phyloP scores from a whole-genome alignment of 2,329 filamentous ascomycete species.

The Annulohypoxylon truncatum region DNA sequence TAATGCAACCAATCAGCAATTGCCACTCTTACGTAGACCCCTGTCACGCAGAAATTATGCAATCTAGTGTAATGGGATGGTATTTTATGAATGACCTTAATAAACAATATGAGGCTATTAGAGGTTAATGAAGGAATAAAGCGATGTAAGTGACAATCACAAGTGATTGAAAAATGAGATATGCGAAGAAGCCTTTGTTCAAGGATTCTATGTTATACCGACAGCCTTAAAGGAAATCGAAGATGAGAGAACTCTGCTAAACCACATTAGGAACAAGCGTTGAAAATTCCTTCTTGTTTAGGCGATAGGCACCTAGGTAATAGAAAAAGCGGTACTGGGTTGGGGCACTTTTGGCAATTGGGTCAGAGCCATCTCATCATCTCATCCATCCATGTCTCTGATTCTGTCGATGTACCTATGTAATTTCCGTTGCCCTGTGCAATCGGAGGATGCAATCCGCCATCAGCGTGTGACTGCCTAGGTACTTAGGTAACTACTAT shows the following conservation, averaged over 20 bases:
- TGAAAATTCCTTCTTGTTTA: conserved; percentile 28
- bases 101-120: not conserved
- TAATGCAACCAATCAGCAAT: conserved; percentile 28
- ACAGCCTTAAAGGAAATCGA: conserved; percentile 6
- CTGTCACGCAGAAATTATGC: conserved; percentile 38
- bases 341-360: conserved; percentile 23
- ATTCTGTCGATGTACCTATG: conserved; percentile 27
- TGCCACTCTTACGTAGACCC: conserved; percentile 14
- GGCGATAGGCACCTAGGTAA: conserved; percentile 2
- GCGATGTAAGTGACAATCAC: not conserved
- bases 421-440: conserved; percentile 43
- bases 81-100: conserved; percentile 28
- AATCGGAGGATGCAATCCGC: conserved; percentile 39
- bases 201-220: conserved; percentile 11
- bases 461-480: conserved; percentile 2
- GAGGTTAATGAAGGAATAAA: conserved; percentile 5
- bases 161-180: not conserved
- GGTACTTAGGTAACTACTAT: not conserved
- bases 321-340: conserved; percentile 27
- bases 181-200: conserved; percentile 14
- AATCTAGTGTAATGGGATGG: conserved; percentile 27
- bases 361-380: conserved; percentile 1
- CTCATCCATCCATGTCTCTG: not conserved
- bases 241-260: conserved; percentile 4
- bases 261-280: conserved; percentile 8